These are phyloP conservation scores for Simmondsia chinensis DNA, from an alignment of 148 eudicot species.

Conservation along the genomic window DNA sequence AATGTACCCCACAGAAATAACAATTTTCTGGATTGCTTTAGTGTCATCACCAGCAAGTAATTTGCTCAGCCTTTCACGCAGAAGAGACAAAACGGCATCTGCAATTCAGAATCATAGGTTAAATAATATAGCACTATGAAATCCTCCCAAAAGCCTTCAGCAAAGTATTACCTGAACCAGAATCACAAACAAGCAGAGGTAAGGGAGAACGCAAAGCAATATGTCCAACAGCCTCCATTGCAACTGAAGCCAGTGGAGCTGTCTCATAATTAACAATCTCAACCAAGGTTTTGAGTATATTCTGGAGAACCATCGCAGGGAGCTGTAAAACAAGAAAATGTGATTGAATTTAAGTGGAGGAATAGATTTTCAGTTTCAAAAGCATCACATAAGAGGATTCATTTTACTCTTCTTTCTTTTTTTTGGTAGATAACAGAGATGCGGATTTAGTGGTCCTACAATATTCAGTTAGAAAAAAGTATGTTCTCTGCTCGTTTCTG, in stretches of 20 bases:
- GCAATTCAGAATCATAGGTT: conserved; percentile 17
- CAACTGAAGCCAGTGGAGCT: conserved; percentile 76
- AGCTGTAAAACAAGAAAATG: conserved; percentile 31
- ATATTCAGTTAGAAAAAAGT: no score
- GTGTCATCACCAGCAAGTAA: conserved; percentile 71
- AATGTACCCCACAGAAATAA: conserved; percentile 81
- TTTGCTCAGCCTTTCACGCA: conserved; percentile 65
- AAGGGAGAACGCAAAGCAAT: conserved; percentile 62
- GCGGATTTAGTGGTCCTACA: no score
- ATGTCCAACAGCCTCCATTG: conserved; percentile 89
- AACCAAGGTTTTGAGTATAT: conserved; percentile 50
- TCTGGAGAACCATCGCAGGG: conserved; percentile 44
- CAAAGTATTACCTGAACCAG: conserved; percentile 45
- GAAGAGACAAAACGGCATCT: conserved; percentile 46
- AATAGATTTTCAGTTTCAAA: no score
- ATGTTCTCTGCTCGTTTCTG: no score
- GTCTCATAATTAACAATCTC: conserved; percentile 61
- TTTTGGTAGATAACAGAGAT: no score
- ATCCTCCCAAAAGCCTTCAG: neutral
- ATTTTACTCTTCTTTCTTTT: no score
- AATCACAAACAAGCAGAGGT: conserved; percentile 40
- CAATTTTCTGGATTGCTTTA: conserved; percentile 73
- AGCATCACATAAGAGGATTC: no score
- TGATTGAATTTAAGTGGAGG: neutral
- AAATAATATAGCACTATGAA: neutral